Evolutionary conservation across 495 filamentous ascomycete genomes (phyloP).

Genomic region (Lindgomyces ingoldianus): DNA sequence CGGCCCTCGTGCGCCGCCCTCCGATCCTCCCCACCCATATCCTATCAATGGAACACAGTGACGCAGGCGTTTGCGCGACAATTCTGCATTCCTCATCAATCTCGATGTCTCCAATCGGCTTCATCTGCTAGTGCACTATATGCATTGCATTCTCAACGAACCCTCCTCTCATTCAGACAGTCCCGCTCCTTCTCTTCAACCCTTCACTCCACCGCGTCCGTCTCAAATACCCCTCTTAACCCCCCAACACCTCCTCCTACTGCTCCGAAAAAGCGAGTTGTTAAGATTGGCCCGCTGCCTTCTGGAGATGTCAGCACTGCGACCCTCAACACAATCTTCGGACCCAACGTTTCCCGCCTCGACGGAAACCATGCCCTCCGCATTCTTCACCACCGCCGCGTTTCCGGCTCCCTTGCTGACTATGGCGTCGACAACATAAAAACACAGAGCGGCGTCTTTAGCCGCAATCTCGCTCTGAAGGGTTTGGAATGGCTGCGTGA

Average conservation of each 20-base stretch:
- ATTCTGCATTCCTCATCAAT: constrained; percentile 2
- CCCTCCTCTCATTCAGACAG: background rate
- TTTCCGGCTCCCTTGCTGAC: constrained; percentile 70
- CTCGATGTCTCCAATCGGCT: background rate
- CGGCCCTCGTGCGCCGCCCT: constrained; percentile 37
- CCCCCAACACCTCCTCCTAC: background rate
- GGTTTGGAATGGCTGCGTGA: constrained; percentile 70
- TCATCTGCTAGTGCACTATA: background rate
- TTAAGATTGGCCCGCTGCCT: constrained; percentile 30
- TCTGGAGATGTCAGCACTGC: constrained; percentile 36
- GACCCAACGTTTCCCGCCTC: constrained; percentile 49
- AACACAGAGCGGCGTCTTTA: constrained; percentile 33
- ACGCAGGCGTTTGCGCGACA: constrained; percentile 25
- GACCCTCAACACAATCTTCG: constrained; percentile 63
- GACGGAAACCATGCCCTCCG: constrained; percentile 66
- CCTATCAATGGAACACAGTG: constrained; percentile 27
- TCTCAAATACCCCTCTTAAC: background rate
- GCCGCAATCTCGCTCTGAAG: constrained; percentile 40
- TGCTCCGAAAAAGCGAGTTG: constrained; percentile 15
- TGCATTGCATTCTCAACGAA: background rate
- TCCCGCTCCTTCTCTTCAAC: constrained; percentile 24
- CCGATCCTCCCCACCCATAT: constrained; percentile 7
- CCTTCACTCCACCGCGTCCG: constrained; percentile 5
- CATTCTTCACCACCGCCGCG: constrained; percentile 71
- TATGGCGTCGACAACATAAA: constrained; percentile 44